A percentile compares a stretch with the other conserved stretches of the same genome.
phyloP scores from a whole-genome alignment of 306 rosid species.

The Trifolium repens region DNA sequence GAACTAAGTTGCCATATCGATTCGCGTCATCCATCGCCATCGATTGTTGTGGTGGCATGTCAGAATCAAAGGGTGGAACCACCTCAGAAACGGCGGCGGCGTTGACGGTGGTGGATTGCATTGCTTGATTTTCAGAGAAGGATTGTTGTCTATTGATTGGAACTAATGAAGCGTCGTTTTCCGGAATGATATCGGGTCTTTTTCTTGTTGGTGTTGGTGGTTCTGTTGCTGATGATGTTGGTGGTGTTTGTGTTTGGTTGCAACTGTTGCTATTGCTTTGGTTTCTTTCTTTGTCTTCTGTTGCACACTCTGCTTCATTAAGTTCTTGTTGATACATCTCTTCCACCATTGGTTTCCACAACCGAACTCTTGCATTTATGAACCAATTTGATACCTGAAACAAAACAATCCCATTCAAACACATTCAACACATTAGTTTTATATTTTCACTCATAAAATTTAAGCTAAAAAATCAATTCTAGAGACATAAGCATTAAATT shows the following conservation, averaged over 20 bases:
- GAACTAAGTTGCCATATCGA: constrained; percentile 43
- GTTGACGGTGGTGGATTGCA: constrained; percentile 38
- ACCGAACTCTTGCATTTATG: constrained; percentile 98
- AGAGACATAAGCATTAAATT: too few species aligned
- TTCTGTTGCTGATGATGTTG: constrained; percentile 45
- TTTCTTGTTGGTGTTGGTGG: constrained; percentile 47
- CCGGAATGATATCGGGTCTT: constrained; percentile 69
- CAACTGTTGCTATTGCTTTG: constrained; percentile 48
- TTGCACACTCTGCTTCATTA: constrained; percentile 57
- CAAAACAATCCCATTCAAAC: constrained; percentile 9
- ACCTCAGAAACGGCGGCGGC: constrained; percentile 54
- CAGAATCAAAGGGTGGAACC: constrained; percentile 52
- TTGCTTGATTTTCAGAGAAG: constrained; percentile 49
- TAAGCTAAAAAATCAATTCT: too few species aligned
- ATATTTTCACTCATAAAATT: neutral
- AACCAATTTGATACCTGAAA: constrained; percentile 98
- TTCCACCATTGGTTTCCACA: constrained; percentile 99
- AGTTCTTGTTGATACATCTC: constrained; percentile 97
- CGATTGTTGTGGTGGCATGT: constrained; percentile 45
- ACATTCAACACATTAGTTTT: neutral
- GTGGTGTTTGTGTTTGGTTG: constrained; percentile 70
- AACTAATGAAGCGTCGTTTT: constrained; percentile 72
- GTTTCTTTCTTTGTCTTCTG: constrained; percentile 45
- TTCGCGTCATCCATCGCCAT: constrained; percentile 62
- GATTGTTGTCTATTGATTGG: constrained; percentile 54